Evolutionary conservation across 192 early-diverging fungal species (phyloP).

Genomic region (Entomortierella beljakovae): DNA sequence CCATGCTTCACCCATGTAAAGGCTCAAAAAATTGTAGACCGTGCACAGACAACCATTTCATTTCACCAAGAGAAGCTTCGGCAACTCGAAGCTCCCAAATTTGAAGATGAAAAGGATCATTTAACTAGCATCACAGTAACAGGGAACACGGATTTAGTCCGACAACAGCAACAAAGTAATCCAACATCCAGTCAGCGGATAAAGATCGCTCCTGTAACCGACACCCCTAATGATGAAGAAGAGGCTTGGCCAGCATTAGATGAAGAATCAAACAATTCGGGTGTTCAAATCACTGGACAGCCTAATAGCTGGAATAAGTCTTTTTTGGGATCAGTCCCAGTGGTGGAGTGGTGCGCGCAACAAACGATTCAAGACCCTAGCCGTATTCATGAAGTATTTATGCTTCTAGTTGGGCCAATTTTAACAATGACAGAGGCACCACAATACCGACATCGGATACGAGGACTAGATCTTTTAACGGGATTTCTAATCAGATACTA

Average conservation of each 20-base stretch:
- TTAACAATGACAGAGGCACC: constrained; percentile 28
- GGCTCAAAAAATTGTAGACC: constrained; percentile 20
- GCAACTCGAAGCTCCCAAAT: background rate
- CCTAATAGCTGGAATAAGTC: constrained; percentile 22
- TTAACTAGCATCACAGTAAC: background rate
- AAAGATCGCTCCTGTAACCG: constrained; percentile 28
- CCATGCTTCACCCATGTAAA: constrained; percentile 33
- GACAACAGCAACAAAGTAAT: background rate
- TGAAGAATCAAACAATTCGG: background rate
- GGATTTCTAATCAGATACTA: constrained; percentile 26
- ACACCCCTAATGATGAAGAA: constrained; percentile 38
- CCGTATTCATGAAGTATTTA: constrained; percentile 40
- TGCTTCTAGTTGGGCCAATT: constrained; percentile 31
- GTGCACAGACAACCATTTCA: constrained; percentile 23
- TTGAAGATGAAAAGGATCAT: background rate
- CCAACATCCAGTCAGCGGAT: constrained; percentile 1
- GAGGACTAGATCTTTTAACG: constrained; percentile 37
- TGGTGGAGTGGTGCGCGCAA: constrained; percentile 42
- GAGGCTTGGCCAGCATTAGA: constrained; percentile 7
- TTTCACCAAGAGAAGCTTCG: constrained; percentile 21
- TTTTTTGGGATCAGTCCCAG: constrained; percentile 29
- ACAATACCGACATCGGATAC: constrained; percentile 7
- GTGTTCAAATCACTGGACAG: background rate
- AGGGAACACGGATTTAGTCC: background rate
- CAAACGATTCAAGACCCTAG: constrained; percentile 33